These are phyloP conservation scores for Cladophialophora psammophila DNA, from an alignment of 2,329 filamentous ascomycete genomes.

Conservation along the genomic window DNA sequence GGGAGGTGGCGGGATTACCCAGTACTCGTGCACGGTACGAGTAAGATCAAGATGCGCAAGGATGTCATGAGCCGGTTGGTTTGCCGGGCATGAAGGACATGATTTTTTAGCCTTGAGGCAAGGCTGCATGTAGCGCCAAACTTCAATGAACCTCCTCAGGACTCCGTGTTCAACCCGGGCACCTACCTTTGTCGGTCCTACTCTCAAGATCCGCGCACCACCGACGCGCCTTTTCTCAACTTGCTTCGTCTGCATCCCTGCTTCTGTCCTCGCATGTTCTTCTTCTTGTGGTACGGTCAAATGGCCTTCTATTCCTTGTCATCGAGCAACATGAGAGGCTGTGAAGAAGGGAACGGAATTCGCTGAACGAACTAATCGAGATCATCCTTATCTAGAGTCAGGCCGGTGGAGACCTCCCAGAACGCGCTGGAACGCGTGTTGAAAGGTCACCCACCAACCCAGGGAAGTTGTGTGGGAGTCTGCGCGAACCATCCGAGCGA, in stretches of 20 bases:
- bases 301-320: not conserved
- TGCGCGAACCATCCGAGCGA: constrained; percentile 10
- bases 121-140: not conserved
- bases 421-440: constrained; percentile 20
- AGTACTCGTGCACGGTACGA: not conserved
- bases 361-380: not conserved
- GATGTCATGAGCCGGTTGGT: not conserved
- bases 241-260: not conserved
- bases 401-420: not conserved
- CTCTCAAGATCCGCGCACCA: not conserved
- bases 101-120: not conserved
- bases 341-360: not conserved
- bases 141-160: not conserved
- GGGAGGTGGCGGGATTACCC: not conserved
- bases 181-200: not conserved
- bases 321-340: not conserved
- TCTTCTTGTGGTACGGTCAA: not conserved
- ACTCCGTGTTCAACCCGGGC: not conserved
- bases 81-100: not conserved
- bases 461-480: constrained; percentile 1
- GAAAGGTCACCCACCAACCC: not conserved
- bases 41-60: not conserved
- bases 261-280: not conserved
- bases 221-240: not conserved
- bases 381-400: not conserved